Base-by-base conservation (phyloP, 2,329 filamentous ascomycete species). In the Paecilomyces variotii region DNA sequence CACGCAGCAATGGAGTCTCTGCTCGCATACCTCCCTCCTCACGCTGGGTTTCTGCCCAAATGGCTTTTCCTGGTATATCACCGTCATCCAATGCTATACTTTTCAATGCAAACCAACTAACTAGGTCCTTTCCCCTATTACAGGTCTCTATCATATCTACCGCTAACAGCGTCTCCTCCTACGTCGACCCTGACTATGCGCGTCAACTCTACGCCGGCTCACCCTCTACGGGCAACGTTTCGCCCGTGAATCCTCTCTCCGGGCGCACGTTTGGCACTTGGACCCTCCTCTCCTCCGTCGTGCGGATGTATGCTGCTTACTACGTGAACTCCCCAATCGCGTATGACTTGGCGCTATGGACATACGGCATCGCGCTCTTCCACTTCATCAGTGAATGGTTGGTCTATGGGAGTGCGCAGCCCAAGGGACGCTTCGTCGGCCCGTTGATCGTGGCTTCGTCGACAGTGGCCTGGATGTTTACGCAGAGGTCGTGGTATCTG, bases 191-290 rank as follows among this genome's bases (percentile, higher is more conserved):
- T 2, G 81, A 86, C 73, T 95, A 90, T 77, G 91, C 91, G 6
- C 85, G 87, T n/a, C 88, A 90, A 72, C 84, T 97, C 70, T 99
- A 97, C 69, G 73, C 67, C 55, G 65, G 60, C 62, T 85, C 84
- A 67, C 75, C 85, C 24, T 74, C 78, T 28, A 72, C 80, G 64
- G 84, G 85, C 55, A 66, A 77, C 50, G 72, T 72, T 32, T 75
- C 78, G 60, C 81, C 73, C 74, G 84, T 90, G 58, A 92, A 89
- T 4, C 85, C 88, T 4, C 84, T 96, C 30, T 87, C 86, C 10
- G 87, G 87, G 27, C 87, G 90, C 63, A 86, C 90, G 24, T 96
- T 96, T 72, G 91, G 89, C 57, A 94, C 90, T 30, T 97, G 91
- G 87, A 95, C 92, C 0, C 82, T 93, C 59, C 80, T 96, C 59